Evolutionary conservation across 768 basidiomycete genomes (phyloP).

Genomic region (Collybia sordida): DNA sequence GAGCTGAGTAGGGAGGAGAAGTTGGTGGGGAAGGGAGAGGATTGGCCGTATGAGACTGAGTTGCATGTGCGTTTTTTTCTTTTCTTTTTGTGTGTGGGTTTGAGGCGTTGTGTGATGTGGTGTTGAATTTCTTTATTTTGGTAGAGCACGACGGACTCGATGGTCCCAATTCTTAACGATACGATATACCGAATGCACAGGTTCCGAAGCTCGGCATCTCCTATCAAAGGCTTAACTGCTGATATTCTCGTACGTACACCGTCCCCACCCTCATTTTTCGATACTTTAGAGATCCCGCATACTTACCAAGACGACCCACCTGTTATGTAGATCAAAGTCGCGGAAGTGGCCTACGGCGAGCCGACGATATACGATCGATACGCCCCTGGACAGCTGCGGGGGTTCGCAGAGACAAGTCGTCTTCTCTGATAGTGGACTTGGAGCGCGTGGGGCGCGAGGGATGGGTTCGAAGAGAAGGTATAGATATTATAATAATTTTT

Average conservation of each 20-base stretch:
- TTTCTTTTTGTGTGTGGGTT: not conserved
- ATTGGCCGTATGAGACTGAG: slow-evolving; percentile 81
- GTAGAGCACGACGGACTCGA: slow-evolving; percentile 59
- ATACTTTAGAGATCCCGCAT: not conserved
- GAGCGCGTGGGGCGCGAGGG: too few relatives aligned
- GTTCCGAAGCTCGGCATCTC: slow-evolving; percentile 73
- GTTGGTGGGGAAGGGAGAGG: slow-evolving; percentile 58
- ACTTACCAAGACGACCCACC: too few relatives aligned
- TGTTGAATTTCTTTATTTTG: not conserved
- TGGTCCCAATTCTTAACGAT: slow-evolving; percentile 45
- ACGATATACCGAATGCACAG: slow-evolving; percentile 79
- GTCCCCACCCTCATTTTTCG: too few relatives aligned
- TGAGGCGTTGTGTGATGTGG: not conserved
- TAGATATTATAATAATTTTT: too few relatives aligned
- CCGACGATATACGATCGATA: slow-evolving; percentile 53
- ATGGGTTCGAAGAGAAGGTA: too few relatives aligned
- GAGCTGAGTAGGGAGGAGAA: slow-evolving; percentile 40
- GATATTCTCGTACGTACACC: slow-evolving; percentile 69
- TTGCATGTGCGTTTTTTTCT: slow-evolving; percentile 54
- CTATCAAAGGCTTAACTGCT: slow-evolving; percentile 82
- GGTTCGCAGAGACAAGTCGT: slow-evolving; percentile 20
- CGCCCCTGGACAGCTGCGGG: slow-evolving; percentile 49
- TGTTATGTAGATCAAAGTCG: slow-evolving; percentile 57
- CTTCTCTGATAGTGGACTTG: too few relatives aligned
- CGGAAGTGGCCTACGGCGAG: slow-evolving; percentile 61